Evolutionary conservation across 2,329 filamentous ascomycete genomes (phyloP), one percentile per base, ranked within the genome.

Genomic region (Dactylellina cionopaga): DNA sequence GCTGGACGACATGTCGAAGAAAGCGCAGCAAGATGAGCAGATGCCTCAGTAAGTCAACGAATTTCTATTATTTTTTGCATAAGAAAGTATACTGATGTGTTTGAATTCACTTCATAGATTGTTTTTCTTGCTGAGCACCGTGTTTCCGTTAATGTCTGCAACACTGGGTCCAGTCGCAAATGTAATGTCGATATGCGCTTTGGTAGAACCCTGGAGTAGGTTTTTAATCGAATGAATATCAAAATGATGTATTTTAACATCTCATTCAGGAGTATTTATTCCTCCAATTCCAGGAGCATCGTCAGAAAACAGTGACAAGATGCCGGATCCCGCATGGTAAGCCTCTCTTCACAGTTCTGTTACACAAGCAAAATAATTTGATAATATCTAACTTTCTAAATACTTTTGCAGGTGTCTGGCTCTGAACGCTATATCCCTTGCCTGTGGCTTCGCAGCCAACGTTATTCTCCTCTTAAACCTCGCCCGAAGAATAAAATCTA

Each of bases 101-200:
- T 39, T 6, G n/a, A n/a, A n/a, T 39, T 39, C 15, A 9, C 13
- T 39, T 43, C 9, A 10, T 22, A 66, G 69, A 22, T 29, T 62
- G 44, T 54, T 41, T 17, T 72, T 64, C 24, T 27, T 72, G 13
- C 51, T 72, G n/a, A 66, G 69, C 1, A 85, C 83, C 0, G 83
- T 82, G 2, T 84, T 93, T 74, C 91, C 90, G 29, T 87, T 97
- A 78, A 85, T 95, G 9, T 92, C 92, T 1, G 92, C 92, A 31
- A 92, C 92, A 0, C 85, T 95, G 1, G 92, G 92, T 0, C 93
- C 93, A 0, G 86, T 96, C 7, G 93, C 93, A 1, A 96, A 93
- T 66, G 88, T 95, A 27, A 90, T 95, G 80, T 94, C 90, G 65
- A 92, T 96, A 68, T 92, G 90, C 73, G 91, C 92, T 5, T 84